Conservation (phyloP, 169 alveolate genomes). For the Ichthyophthirius multifiliis region DNA sequence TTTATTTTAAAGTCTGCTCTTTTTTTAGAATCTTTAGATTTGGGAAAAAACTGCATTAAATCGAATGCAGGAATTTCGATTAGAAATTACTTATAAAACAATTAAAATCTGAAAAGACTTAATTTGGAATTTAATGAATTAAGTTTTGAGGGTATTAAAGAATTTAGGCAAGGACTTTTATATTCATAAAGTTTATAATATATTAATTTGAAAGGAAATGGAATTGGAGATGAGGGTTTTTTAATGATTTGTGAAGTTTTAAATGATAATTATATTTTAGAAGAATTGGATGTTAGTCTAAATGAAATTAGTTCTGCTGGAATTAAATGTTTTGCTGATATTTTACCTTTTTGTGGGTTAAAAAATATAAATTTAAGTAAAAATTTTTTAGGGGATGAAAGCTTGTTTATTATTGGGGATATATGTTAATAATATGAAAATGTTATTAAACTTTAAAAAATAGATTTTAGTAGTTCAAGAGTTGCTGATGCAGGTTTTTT, state of each 20-base stretch:
- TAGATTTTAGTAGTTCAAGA: slow-evolving; percentile 37
- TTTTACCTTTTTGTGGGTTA: slow-evolving; percentile 60
- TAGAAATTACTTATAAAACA: slow-evolving; percentile 47
- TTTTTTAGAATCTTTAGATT: slow-evolving; percentile 54
- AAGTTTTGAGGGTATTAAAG: slow-evolving; percentile 71
- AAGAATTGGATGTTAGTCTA: slow-evolving; percentile 67
- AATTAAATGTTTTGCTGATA: slow-evolving; percentile 72
- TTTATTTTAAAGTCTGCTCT: slow-evolving; percentile 67
- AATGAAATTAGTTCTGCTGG: slow-evolving; percentile 79
- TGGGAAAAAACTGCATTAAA: slow-evolving; percentile 71
- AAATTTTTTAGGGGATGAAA: slow-evolving; percentile 82
- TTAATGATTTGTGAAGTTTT: slow-evolving; percentile 54
- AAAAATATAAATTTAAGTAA: slow-evolving; percentile 58
- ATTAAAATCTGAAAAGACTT: slow-evolving; percentile 52
- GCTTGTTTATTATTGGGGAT: slow-evolving; percentile 63
- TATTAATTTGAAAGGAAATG: slow-evolving; percentile 74
- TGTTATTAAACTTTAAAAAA: background rate
- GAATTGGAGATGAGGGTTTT: slow-evolving; percentile 78
- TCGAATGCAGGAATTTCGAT: slow-evolving; percentile 71
- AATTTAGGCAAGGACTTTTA: slow-evolving; percentile 65
- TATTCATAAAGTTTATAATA: slow-evolving; percentile 38
- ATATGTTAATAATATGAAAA: slow-evolving; percentile 30
- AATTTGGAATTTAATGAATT: slow-evolving; percentile 75
- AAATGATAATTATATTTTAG: slow-evolving; percentile 45
- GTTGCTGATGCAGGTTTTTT: too few relatives aligned